Base-by-base conservation (phyloP, 1,139 yeast species). In the Nakaseomyces nivariensis region DNA sequence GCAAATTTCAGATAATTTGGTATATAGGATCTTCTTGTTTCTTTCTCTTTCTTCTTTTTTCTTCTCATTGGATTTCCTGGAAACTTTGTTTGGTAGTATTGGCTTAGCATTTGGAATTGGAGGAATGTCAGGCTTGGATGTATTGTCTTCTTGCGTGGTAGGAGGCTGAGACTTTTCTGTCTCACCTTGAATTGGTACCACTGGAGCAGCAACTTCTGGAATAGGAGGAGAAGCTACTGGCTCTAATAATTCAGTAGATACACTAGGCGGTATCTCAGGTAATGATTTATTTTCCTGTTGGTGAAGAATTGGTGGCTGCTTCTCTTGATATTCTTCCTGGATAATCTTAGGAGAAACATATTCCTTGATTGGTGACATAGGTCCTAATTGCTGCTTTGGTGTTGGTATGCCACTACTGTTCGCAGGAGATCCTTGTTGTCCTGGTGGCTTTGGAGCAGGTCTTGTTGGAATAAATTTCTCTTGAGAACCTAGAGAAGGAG, bases 1-100 rank as follows among this genome's bases (percentile, higher is more conserved):
- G 62, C 97, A 92, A 46, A 92, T 90, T 42, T 82, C 78, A 51
- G 79, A 76, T 49, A 92, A 72, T 59, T 81, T 85, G 50, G 79
- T 76, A 53, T 87, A 75, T 26, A 87, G 81, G 58, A 84, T 87
- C 54, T 75, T 81, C 62, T 82, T 86, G 61, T 77, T 75, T 52
- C 79, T 74, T 55, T 77, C 78, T 68, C 85, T 78, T 58, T 85
- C 83, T 66, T 83, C 92, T 51, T 95, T 76, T 66, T 85, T 79
- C 66, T 54, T 57, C 46, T 57, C 63, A 8, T 57, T 55, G 4
- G 34, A 34, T 45, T 36, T 34, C 25, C 47, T 34, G 5, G 47
- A 36, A 1, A n/a, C 25, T 36, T 45, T 45, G 24, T 6, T n/a
- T 8, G 33, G 41, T n/a, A 31, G 4, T 7, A n/a, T 17, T 9